These are phyloP conservation scores for Chlamydomonas sphaeroides DNA, from an alignment of 139 green algal genomes.

Conservation along the genomic window DNA sequence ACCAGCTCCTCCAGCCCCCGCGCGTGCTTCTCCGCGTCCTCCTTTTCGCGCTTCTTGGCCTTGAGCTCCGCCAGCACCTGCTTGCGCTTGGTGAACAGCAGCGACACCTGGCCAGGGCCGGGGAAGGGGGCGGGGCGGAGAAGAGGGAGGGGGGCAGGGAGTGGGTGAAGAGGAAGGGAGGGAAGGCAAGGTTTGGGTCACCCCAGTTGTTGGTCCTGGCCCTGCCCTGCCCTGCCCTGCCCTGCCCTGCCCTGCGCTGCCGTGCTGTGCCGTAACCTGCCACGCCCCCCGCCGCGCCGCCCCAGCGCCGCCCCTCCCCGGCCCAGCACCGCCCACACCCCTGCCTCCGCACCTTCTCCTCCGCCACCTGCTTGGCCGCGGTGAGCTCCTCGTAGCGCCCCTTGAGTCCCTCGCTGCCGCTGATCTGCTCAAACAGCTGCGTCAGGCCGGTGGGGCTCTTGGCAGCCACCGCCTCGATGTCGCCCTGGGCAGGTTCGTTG, in stretches of 20 bases:
- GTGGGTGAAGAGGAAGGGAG: not conserved
- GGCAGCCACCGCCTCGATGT: constrained; percentile 95
- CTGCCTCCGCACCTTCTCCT: constrained; percentile 36
- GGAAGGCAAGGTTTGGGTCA: no score
- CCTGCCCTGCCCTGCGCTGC: no score
- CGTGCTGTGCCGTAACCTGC: not conserved
- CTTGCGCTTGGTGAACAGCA: constrained; percentile 84
- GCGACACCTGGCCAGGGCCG: constrained; percentile 32
- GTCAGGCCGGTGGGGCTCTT: constrained; percentile 88
- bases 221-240: no score
- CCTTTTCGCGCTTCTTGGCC: constrained; percentile 97
- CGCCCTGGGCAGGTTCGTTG: constrained; percentile 67
- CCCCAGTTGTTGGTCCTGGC: no score
- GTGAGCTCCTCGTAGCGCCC: constrained; percentile 81
- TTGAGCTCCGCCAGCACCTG: constrained; percentile 78
- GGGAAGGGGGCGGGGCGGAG: not conserved
- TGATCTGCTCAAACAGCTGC: constrained; percentile 91
- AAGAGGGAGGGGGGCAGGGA: not conserved
- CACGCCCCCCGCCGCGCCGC: not conserved
- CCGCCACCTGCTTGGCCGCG: constrained; percentile 44
- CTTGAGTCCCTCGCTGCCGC: constrained; percentile 69
- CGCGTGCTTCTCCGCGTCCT: constrained; percentile 94
- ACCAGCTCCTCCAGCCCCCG: constrained; percentile 80
- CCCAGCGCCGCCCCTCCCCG: not conserved
- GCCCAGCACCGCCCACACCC: not conserved